phyloP scores from a whole-genome alignment of 2,329 filamentous ascomycete species.

The Nothomitra cinnamomea region DNA sequence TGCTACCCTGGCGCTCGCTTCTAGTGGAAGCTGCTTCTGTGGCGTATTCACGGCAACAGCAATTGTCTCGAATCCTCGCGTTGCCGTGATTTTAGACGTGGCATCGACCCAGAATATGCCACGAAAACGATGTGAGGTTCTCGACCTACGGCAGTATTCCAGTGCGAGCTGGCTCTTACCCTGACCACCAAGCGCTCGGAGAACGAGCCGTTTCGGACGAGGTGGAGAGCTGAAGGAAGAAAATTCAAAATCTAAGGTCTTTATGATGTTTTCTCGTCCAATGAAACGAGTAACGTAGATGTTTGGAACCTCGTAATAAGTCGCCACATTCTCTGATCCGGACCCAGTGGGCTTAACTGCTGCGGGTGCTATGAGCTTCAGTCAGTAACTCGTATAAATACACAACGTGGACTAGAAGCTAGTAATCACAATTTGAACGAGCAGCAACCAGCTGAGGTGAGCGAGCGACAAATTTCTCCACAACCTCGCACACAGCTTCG shows the following conservation, averaged over 20 bases:
- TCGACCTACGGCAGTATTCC: no score
- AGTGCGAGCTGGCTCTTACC: no score
- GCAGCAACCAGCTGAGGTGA: background rate
- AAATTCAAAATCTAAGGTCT: no score
- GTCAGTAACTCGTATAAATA: background rate
- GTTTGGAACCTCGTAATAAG: background rate
- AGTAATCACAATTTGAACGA: background rate
- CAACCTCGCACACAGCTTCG: background rate
- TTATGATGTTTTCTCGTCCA: background rate
- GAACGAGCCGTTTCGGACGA: background rate
- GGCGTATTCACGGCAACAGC: constrained; percentile 1
- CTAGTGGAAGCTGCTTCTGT: background rate
- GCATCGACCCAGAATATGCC: constrained; percentile 7
- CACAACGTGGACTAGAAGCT: no score
- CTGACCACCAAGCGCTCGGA: constrained; percentile 6
- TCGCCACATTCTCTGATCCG: background rate
- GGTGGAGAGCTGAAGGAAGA: no score
- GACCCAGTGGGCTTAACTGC: no score
- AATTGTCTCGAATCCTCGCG: constrained; percentile 4
- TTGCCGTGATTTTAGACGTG: constrained; percentile 5
- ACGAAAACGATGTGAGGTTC: background rate
- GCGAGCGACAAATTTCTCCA: background rate
- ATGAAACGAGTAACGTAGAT: background rate
- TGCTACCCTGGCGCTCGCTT: background rate
- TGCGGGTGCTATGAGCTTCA: background rate